Base-by-base conservation (phyloP, 1,284 basidiomycete genomes). In the Cryptococcus sp. region DNA sequence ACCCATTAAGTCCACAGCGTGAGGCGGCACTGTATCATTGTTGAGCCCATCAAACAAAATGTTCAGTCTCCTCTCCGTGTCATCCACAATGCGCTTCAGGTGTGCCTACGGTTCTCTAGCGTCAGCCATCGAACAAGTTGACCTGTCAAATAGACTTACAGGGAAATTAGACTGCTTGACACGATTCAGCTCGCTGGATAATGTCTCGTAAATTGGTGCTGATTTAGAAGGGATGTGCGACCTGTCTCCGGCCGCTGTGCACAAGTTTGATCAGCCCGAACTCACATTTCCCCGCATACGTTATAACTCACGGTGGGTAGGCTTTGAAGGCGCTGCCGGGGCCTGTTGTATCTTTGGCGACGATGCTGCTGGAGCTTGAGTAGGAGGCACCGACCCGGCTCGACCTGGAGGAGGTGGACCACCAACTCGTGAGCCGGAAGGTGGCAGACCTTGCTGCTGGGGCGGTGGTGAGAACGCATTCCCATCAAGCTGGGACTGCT, bases 21-120 rank as follows among this genome's bases (percentile, higher is more conserved):
- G 77, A 59, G 81, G 80, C n/a, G 89, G 87, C 20, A 97, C 76
- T 7, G 89, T 89, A 66, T 91, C 92, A 72, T 92, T 94, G 78
- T 97, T 97, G 66, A 97, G 80, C 29, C 87, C 87, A 74, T 97
- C 94, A 68, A 95, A 95, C 53, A 97, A 79, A 4, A 87, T 84
- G 74, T 89, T 93, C 70, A 96, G 82, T 26, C 94, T 83, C 25
- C 91, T 84, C 73, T 96, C 93, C 2, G 93, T 84, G 71, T 97
- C 94, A 59, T 93, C 91, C 0, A 87, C 85, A 67, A 94, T 83
- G 38, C 89, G 87, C 77, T 88, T 89, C 80, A 94, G 88, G 65
- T 87, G 85, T 8, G 89, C 84, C 86, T 90, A 74, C 16, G 52
- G 45, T 61, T 25, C 44, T 22, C 11, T 50, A 17, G 13, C 43